Percentiles rank a stretch among this genome's conserved stretches.
Conservation (phyloP, 78 protist genomes). For the Dictyostelium citrinum region DNA sequence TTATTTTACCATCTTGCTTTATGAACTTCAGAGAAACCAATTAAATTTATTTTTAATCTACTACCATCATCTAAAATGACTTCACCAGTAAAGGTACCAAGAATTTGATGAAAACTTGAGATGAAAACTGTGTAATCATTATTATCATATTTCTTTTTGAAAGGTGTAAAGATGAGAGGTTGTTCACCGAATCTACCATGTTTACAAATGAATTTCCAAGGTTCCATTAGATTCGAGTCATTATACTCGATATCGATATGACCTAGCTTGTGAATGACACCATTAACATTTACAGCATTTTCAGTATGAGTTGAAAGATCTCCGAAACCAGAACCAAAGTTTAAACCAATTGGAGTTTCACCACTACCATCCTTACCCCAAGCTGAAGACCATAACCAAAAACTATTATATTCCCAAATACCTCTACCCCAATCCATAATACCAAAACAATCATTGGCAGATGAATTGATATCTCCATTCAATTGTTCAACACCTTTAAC, state of each 20-base stretch:
- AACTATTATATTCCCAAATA: conserved; percentile 41
- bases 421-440: conserved; percentile 68
- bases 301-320: conserved; percentile 56
- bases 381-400: conserved; percentile 48
- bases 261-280: conserved; percentile 40
- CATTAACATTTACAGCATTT: conserved; percentile 39
- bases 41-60: not conserved
- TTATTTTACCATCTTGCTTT: conserved; percentile 33
- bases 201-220: conserved; percentile 61
- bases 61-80: conserved; percentile 6
- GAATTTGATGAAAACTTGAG: conserved; percentile 52
- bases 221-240: not conserved
- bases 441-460: conserved; percentile 13
- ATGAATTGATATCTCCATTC: not conserved
- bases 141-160: conserved; percentile 1
- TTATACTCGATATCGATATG: conserved; percentile 30
- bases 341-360: conserved; percentile 21
- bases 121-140: conserved; percentile 14
- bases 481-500: conserved; percentile 11
- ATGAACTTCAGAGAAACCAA: conserved; percentile 21
- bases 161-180: conserved; percentile 40
- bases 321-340: conserved; percentile 55
- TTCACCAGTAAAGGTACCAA: conserved; percentile 37
- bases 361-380: conserved; percentile 46
- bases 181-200: conserved; percentile 60